These are phyloP conservation scores for Rosa multiflora DNA, from an alignment of 306 rosid species.

Conservation along the genomic window DNA sequence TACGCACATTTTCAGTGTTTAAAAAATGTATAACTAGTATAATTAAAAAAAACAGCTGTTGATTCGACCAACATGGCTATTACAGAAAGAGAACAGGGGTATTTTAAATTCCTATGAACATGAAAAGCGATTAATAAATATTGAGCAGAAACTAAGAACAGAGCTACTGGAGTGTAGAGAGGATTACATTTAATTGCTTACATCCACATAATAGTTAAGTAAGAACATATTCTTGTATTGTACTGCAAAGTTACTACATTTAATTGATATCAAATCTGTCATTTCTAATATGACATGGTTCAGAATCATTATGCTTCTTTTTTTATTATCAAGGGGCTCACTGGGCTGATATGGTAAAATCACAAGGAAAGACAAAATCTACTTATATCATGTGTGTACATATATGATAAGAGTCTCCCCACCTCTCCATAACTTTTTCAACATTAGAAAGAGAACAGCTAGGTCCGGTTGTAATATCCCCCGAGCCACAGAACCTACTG, in stretches of 20 bases:
- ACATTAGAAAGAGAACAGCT: slow-evolving; percentile 37
- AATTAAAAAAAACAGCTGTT: not conserved
- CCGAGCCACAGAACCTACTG: slow-evolving; percentile 48
- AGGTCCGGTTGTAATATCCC: slow-evolving; percentile 33
- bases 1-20: not conserved
- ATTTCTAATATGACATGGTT: not conserved
- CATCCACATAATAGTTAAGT: not conserved
- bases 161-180: not conserved
- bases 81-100: not conserved
- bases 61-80: not conserved
- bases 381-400: not conserved
- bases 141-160: not conserved
- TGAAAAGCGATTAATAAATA: slow-evolving; percentile 5
- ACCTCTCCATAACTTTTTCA: slow-evolving; percentile 66
- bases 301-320: not conserved
- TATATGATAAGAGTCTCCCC: slow-evolving; percentile 20
- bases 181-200: slow-evolving; percentile 2
- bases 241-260: not conserved
- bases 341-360: not conserved
- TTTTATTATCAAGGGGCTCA: not conserved
- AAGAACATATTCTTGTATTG: not conserved
- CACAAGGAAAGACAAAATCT: not conserved
- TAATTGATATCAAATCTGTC: not conserved
- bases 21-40: not conserved
- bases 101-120: not conserved